Base-by-base conservation (phyloP, 257 asterid species). In the Verbascum thapsus region DNA sequence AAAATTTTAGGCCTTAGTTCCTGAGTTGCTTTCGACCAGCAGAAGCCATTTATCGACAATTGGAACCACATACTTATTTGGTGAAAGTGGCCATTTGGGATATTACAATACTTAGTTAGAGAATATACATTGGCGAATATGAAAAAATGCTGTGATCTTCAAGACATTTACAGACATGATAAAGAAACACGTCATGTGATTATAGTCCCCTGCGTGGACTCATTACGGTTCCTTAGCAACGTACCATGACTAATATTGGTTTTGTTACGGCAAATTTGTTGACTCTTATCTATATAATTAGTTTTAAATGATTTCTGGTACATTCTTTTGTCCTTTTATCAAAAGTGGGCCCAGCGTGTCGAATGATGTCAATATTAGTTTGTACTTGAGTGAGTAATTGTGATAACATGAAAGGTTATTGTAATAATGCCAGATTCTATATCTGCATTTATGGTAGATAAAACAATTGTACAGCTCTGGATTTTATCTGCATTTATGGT, bases 251-350 rank as follows among this genome's bases (percentile, higher is more conserved):
- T 23, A 11, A 10, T 9, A 43, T 22, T 19, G 0, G 13, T 11
- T 53, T 39, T 6, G 26, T 13, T 41, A 7, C 37, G 23, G 43
- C 40, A 53, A 8, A 49, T 17, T 12, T 30, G 58, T 26, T 51
- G 20, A 9, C 18, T 70, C 54, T 53, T 32, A 20, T 53, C 51
- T 64, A 12, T 57, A 13, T 52, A 51, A 47, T 51, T 47, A 22
- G 59, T 35, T 32, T 13, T 22, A 45, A 15, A 9, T 32, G n/a
- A 58, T 47, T 62, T 73, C 58, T 67, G 63, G 62, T 42, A 41
- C 4, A 0, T 53, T 56, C 10, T 44, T 66, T 66, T 62, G 50
- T 63, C 64, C 45, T 56, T 44, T 34, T 2, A 39, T 48, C 54
- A 49, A 57, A 42, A 67, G 68, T 48, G 67, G 71, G 63, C 32